phyloP scores from a whole-genome alignment of 352 stramenopile genomes.

The Pythium coloratum region DNA sequence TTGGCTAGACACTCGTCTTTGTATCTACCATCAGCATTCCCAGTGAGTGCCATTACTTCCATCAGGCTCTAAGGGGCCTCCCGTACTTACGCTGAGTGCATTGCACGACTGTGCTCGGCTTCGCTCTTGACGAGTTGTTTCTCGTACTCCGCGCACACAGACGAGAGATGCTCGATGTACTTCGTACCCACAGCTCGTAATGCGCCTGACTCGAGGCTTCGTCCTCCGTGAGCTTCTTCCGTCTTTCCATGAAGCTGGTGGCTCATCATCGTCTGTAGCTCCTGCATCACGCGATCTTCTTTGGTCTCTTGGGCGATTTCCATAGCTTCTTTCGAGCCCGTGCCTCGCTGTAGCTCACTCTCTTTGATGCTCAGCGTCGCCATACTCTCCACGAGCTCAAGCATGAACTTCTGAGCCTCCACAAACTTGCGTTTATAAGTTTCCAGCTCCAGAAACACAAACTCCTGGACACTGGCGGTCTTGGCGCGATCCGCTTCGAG shows the following conservation, averaged over 20 bases:
- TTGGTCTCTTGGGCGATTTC: conserved; percentile 20
- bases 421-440: conserved; percentile 51
- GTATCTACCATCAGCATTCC: conserved; percentile 18
- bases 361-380: conserved; percentile 44
- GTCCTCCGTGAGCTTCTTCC: neutral
- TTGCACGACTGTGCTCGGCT: conserved; percentile 45
- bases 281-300: conserved; percentile 52
- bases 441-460: conserved; percentile 54
- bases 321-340: conserved; percentile 12
- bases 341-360: conserved; percentile 33
- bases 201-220: conserved; percentile 45
- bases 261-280: conserved; percentile 34
- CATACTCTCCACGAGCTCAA: conserved; percentile 50
- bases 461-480: conserved; percentile 48
- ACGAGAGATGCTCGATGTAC: conserved; percentile 43
- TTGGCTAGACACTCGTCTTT: conserved; percentile 42
- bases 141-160: conserved; percentile 47
- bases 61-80: too few relatives aligned
- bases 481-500: conserved; percentile 50
- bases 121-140: conserved; percentile 50
- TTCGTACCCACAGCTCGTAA: conserved; percentile 40
- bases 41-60: neutral
- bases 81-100: conserved; percentile 39
- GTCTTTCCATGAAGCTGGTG: neutral
- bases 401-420: conserved; percentile 50